These are phyloP conservation scores for Neofusicoccum sp. DNA, from an alignment of 2,329 filamentous ascomycete species.

Conservation along the genomic window DNA sequence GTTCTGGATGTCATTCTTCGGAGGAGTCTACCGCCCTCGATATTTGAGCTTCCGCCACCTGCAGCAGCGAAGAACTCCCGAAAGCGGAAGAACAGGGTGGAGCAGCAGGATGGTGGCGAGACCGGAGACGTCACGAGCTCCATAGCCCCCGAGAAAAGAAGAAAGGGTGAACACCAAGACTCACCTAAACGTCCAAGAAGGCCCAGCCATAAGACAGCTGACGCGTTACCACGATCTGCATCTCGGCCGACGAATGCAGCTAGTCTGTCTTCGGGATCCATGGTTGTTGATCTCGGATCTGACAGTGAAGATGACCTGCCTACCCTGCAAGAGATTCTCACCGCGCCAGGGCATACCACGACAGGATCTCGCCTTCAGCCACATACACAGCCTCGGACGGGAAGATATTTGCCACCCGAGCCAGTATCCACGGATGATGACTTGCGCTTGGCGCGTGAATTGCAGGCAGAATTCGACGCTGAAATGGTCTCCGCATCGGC, in stretches of 20 bases:
- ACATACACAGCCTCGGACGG: neutral
- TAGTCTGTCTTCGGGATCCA: too few relatives aligned
- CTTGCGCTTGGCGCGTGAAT: neutral
- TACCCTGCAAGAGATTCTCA: neutral
- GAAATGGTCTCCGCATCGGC: neutral
- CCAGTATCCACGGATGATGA: neutral
- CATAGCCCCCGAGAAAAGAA: neutral
- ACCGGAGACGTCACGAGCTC: neutral
- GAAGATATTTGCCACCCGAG: neutral
- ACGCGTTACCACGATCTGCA: too few relatives aligned
- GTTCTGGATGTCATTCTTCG: constrained; percentile 35
- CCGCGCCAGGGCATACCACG: neutral
- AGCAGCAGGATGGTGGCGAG: neutral
- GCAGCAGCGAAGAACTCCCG: constrained; percentile 19
- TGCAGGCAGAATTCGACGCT: neutral
- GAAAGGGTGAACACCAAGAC: too few relatives aligned
- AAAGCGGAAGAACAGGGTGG: neutral
- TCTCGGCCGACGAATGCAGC: too few relatives aligned
- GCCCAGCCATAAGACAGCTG: too few relatives aligned
- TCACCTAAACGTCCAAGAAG: too few relatives aligned
- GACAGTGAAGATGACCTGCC: constrained; percentile 10
- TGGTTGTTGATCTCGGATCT: neutral
- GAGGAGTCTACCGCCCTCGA: constrained; percentile 28
- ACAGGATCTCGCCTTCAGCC: neutral
- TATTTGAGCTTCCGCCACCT: constrained; percentile 23